Evolutionary conservation across 163 green algal species (phyloP), one percentile per base, ranked within the genome.

Genomic region (Scenedesmus sp.): DNA sequence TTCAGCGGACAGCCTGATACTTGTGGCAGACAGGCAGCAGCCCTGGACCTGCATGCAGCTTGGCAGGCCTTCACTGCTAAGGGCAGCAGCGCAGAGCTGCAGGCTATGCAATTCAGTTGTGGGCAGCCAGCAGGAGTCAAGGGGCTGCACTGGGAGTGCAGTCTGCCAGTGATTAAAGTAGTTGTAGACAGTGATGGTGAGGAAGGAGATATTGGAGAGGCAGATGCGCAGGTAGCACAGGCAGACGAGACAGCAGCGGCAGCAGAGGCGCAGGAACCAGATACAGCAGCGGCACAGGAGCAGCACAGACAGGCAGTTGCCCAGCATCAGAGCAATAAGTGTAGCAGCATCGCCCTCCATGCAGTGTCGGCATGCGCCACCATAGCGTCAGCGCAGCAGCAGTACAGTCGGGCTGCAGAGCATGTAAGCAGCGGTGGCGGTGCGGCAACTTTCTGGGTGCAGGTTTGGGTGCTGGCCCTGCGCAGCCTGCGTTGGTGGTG

Each of bases 401-500:
- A 56, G 33, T 80, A 6, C n/a, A 44, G 70, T 37, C n/a, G 18
- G n/a, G 70, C 70, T 44, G 70, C 33, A 24, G 70, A 24, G 70
- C 70, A 5, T 43, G 33, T 33, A 80, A 12, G 70, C 70, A 20
- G 70, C 33, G n/a, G 33, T 43, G 24, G 70, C 44, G 70, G 10
- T 80, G 70, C 70, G n/a, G 65, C 65, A 42, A 13, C n/a, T 33
- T 43, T 80, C 33, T 42, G 82, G 53, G 82, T 88, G 73, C 82
- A 88, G 49, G 56, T 88, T 2, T 26, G 20, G 53, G 65, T 72
- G 51, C 82, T 88, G 53, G 53, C 82, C 33, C 53, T 24, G 46
- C 82, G 82, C 82, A 79, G 22, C 49, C 24, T 88, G 53, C 24
- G 35, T 35, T 88, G 65, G 51, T 88, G 82, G 82, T 79, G 53